phyloP scores from a whole-genome alignment of 176 grass and related monocot genomes.

The Metroxylon sagu region DNA sequence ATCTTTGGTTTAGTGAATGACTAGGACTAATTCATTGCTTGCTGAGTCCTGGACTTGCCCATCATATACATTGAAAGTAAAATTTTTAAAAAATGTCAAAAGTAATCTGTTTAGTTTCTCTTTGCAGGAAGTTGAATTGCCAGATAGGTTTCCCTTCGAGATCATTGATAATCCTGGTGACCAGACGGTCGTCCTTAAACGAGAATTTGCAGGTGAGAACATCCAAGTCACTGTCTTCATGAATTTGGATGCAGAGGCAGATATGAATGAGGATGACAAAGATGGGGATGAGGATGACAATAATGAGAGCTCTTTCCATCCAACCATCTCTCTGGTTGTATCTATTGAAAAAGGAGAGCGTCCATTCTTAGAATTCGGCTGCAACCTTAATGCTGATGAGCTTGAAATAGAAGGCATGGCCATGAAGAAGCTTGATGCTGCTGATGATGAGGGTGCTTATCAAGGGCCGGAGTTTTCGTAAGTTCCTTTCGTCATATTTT shows the following conservation, averaged over 20 bases:
- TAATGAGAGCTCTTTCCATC: slow-evolving; percentile 32
- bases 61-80: too few relatives aligned
- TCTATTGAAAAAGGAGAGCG: slow-evolving; percentile 52
- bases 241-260: slow-evolving; percentile 32
- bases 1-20: too few relatives aligned
- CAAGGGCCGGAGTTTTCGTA: slow-evolving; percentile 75
- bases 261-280: slow-evolving; percentile 38
- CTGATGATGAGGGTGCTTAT: slow-evolving; percentile 44
- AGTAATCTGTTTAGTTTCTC: too few relatives aligned
- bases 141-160: slow-evolving; percentile 70
- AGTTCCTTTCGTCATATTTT: slow-evolving; percentile 31
- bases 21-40: too few relatives aligned
- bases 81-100: too few relatives aligned
- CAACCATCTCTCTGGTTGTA: slow-evolving; percentile 58
- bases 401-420: slow-evolving; percentile 67
- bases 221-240: slow-evolving; percentile 66
- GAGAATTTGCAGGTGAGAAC: slow-evolving; percentile 48
- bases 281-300: slow-evolving; percentile 26
- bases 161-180: slow-evolving; percentile 75
- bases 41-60: too few relatives aligned
- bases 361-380: slow-evolving; percentile 58
- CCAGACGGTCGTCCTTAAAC: slow-evolving; percentile 68
- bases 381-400: slow-evolving; percentile 69
- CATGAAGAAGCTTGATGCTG: slow-evolving; percentile 37
- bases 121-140: slow-evolving; percentile 59